These are phyloP conservation scores for Saccharomycopsis sp. DNA, from an alignment of 805 yeast species.

Conservation along the genomic window DNA sequence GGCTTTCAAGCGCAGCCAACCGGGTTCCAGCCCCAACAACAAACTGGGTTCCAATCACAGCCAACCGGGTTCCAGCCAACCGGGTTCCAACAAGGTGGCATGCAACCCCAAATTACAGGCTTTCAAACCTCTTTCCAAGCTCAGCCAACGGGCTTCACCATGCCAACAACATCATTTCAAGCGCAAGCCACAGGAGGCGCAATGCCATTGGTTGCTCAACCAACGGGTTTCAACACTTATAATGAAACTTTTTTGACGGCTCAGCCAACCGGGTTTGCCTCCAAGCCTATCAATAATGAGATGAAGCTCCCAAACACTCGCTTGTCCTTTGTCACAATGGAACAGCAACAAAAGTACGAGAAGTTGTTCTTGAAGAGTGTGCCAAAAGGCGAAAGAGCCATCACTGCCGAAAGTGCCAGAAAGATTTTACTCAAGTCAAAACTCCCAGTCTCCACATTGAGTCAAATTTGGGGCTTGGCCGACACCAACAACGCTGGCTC, in stretches of 20 bases:
- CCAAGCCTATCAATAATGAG: slow-evolving; percentile 42
- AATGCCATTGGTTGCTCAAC: slow-evolving; percentile 25
- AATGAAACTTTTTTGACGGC: slow-evolving; percentile 26
- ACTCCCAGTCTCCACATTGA: slow-evolving; percentile 61
- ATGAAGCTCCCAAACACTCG: slow-evolving; percentile 68
- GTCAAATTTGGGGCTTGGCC: slow-evolving; percentile 85
- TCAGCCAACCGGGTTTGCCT: slow-evolving; percentile 36
- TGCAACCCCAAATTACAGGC: slow-evolving; percentile 26
- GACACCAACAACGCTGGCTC: slow-evolving; percentile 83
- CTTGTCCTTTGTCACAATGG: slow-evolving; percentile 72
- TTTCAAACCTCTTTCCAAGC: slow-evolving; percentile 22
- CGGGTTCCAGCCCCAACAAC: slow-evolving; percentile 24
- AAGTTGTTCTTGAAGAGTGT: slow-evolving; percentile 75
- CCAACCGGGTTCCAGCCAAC: slow-evolving; percentile 24
- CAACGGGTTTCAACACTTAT: slow-evolving; percentile 25
- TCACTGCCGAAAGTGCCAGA: slow-evolving; percentile 67
- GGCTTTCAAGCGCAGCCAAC: slow-evolving; percentile 26
- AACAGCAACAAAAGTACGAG: slow-evolving; percentile 82
- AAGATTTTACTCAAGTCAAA: slow-evolving; percentile 74
- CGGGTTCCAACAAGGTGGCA: slow-evolving; percentile 23
- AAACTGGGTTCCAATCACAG: slow-evolving; percentile 21
- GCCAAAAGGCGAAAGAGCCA: slow-evolving; percentile 38
- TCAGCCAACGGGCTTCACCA: slow-evolving; percentile 27
- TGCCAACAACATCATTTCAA: slow-evolving; percentile 20
- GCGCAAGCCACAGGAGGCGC: slow-evolving; percentile 25